Base-by-base conservation (phyloP, 176 grass and related monocot species). In the Triticum urartu region DNA sequence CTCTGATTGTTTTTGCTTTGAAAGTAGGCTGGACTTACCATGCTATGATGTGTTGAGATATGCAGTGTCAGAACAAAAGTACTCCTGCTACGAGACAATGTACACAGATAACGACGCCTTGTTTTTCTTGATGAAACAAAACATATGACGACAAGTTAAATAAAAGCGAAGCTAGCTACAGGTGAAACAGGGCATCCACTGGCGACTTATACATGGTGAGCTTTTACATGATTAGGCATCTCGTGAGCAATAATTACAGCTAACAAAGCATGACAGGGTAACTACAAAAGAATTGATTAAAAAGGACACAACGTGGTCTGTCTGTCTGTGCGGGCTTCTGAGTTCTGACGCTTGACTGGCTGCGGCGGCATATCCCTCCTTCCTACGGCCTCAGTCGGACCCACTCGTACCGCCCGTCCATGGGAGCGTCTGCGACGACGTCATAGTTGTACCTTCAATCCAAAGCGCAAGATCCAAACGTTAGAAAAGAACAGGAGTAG, bases 361-460 rank as follows among this genome's bases (percentile, higher is more conserved):
- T 40, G 85, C 45, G 78, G 79, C 30, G 56, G 56, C 35, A 67
- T 48, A 48, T 48, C 45, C 45, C 14, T 9, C 50, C 56, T 59
- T 80, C n/a, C 33, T 79, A 90, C 14, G 45, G 89, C 33, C 58
- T 39, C 7, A 84, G 21, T 1, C 89, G 85, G 81, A 91, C 76
- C 89, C 89, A 91, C 81, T 91, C 85, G 76, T 84, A 91, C 68
- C 75, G 81, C 36, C 89, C 89, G 3, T 87, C 89, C 75, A 87
- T 87, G 2, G 89, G 89, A 91, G 89, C 89, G 61, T 91, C 89
- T 63, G 75, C 69, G 11, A 63, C 85, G 28, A 91, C 68, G 89
- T 91, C 85, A 80, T 91, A 91, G 85, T 91, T 91, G 89, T 91
- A 91, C 89, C 89, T 91, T 84, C 7, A 86, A 59, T 39, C 67